These are phyloP conservation scores for Vanrija sp. DNA, from an alignment of 1,284 basidiomycete species.

Conservation along the genomic window DNA sequence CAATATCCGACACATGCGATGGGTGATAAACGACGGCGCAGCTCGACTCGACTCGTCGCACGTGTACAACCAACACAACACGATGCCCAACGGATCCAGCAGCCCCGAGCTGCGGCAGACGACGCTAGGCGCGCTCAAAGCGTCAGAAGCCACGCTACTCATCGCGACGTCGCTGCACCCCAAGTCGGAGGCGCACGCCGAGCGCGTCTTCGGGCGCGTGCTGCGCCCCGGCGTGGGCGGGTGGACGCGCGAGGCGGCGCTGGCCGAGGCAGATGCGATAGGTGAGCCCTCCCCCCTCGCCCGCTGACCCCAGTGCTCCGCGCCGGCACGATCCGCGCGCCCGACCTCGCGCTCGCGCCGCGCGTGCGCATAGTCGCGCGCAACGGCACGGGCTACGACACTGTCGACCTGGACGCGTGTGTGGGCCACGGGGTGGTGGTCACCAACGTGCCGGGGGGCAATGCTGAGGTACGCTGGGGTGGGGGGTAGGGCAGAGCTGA, in stretches of 20 bases:
- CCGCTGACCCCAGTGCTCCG: conserved; percentile 24
- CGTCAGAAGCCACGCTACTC: conserved; percentile 31
- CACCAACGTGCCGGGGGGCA: conserved; percentile 54
- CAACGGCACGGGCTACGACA: conserved; percentile 37
- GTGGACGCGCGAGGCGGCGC: conserved; percentile 23
- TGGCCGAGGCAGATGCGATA: conserved; percentile 27
- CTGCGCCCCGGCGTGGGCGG: conserved; percentile 25
- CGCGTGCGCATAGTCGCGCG: conserved; percentile 28
- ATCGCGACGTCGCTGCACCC: conserved; percentile 37
- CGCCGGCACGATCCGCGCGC: conserved; percentile 17
- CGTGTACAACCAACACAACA: background rate
- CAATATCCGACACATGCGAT: background rate
- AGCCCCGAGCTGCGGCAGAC: background rate
- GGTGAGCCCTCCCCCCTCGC: conserved; percentile 8
- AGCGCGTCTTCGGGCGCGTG: conserved; percentile 27
- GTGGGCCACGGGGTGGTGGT: conserved; percentile 57
- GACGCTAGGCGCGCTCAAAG: background rate
- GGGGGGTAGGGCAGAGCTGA: too few species aligned
- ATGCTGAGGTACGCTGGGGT: conserved; percentile 26
- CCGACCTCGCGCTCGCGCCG: conserved; percentile 16
- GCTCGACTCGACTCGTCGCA: background rate
- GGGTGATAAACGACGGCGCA: too few species aligned
- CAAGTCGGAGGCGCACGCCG: conserved; percentile 33
- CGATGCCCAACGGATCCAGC: background rate
- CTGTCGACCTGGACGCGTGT: conserved; percentile 48